Evolutionary conservation across 768 basidiomycete genomes (phyloP), one percentile per base, ranked within the genome.

Genomic region (Russula sp.): DNA sequence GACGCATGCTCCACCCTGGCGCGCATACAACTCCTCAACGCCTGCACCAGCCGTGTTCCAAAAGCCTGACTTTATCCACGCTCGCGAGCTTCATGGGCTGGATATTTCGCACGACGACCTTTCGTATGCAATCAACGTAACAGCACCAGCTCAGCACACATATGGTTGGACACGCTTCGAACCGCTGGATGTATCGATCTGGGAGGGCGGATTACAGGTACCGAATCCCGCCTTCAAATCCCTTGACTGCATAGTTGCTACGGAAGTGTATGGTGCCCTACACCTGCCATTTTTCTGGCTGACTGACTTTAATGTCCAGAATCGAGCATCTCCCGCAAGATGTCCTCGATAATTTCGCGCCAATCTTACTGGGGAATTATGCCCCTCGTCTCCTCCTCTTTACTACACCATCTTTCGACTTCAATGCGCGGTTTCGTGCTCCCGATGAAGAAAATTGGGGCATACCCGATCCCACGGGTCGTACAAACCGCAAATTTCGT

Each of bases 331-430:
- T 95, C 50, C 76, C 80, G 0, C 78, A 81, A 0, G 72, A 79
- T 5, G 72, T 86, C 35, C 76, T 93, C 14, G 74, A 78, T 0
- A 76, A 78, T 20, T 88, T 93, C 66, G 82, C 86, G 7, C 86
- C 88, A 4, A 72, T 85, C 53, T 73, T 95, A 14, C 79, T 96
- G 13, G 91, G 92, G 0, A 75, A 81, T 36, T 96, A 96, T 67
- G 84, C 83, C 58, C 93, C 93, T 0, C 77, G 78, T 32, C 69
- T 86, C 46, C 77, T 93, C 47, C 78, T 96, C 22, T 69, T 94
- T 68, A 95, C 93, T 0, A 96, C 93, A 0, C 93, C 92, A 0
- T 90, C 88, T 2, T 93, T 87, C 74, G 84, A 81, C 2, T 96
- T 88, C 77, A 95, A 93, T 65, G 79, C 77, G 20, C 83, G 85